Evolutionary conservation across 352 stramenopile genomes (phyloP).

Genomic region (Vaucheria bursata): DNA sequence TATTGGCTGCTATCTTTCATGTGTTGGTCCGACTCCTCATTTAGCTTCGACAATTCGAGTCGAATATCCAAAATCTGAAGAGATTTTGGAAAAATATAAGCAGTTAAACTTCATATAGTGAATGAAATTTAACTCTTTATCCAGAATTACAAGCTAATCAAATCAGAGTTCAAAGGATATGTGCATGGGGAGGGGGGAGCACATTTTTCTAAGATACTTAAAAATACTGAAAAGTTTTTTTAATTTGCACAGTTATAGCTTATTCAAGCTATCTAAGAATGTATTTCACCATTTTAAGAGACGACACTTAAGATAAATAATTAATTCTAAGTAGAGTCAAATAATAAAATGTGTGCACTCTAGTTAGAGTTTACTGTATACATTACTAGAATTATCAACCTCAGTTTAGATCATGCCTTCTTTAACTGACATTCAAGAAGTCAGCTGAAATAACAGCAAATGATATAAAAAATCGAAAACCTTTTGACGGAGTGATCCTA

Average conservation of each 20-base stretch:
- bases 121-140: too few relatives aligned
- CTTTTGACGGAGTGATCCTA: constrained; percentile 64
- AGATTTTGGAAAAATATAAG: neutral
- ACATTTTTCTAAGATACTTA: neutral
- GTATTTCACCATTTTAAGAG: too few relatives aligned
- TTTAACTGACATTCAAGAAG: neutral
- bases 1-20: constrained; percentile 53
- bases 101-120: neutral
- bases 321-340: too few relatives aligned
- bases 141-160: neutral
- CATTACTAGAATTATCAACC: neutral
- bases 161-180: neutral
- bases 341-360: neutral
- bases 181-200: neutral
- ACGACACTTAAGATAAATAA: too few relatives aligned
- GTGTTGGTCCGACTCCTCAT: constrained; percentile 67
- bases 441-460: neutral
- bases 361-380: neutral
- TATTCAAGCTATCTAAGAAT: neutral
- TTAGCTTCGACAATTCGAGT: constrained; percentile 65
- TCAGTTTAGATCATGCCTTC: neutral
- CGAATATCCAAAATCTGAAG: constrained; percentile 68
- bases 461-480: neutral
- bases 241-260: neutral
- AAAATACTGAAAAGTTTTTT: neutral